Conservation (phyloP, 148 eudicot genomes). For the Rhododendron williamsianum region DNA sequence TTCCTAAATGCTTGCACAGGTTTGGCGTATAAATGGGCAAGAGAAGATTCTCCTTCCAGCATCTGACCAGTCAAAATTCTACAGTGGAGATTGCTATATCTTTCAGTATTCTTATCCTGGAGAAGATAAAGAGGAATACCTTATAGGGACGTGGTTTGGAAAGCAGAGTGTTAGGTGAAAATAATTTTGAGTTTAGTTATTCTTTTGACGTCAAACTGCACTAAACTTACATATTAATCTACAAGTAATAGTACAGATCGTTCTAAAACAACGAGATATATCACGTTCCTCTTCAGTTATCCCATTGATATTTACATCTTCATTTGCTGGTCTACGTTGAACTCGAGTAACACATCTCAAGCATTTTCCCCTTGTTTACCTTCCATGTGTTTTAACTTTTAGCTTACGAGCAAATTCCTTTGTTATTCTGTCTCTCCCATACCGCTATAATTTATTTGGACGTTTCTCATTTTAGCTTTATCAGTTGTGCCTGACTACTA, state of each 20-base stretch:
- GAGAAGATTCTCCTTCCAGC: slow-evolving; percentile 65
- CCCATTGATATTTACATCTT: not conserved
- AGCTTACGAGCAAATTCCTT: not conserved
- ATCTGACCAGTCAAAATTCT: slow-evolving; percentile 80
- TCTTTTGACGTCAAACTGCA: not conserved
- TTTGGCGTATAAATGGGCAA: slow-evolving; percentile 79
- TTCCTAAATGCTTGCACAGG: slow-evolving; percentile 40
- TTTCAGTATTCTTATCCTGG: slow-evolving; percentile 90
- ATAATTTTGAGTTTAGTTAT: not conserved
- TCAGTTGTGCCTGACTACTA: not conserved
- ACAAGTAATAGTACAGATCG: not conserved
- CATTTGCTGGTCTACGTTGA: not conserved
- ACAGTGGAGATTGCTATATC: slow-evolving; percentile 92
- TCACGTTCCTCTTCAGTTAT: not conserved
- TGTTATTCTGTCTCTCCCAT: not conserved
- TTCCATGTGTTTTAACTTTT: not conserved
- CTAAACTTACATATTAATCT: not conserved
- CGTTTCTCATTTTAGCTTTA: not conserved
- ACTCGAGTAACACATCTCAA: not conserved
- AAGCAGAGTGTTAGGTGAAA: slow-evolving; percentile 77
- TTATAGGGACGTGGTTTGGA: slow-evolving; percentile 94
- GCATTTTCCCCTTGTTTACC: not conserved
- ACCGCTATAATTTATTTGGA: not conserved
- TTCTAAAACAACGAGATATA: not conserved
- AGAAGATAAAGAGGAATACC: slow-evolving; percentile 79